Evolutionary conservation across 805 yeast genomes (phyloP).

Genomic region (Pichia cephalocereana): DNA sequence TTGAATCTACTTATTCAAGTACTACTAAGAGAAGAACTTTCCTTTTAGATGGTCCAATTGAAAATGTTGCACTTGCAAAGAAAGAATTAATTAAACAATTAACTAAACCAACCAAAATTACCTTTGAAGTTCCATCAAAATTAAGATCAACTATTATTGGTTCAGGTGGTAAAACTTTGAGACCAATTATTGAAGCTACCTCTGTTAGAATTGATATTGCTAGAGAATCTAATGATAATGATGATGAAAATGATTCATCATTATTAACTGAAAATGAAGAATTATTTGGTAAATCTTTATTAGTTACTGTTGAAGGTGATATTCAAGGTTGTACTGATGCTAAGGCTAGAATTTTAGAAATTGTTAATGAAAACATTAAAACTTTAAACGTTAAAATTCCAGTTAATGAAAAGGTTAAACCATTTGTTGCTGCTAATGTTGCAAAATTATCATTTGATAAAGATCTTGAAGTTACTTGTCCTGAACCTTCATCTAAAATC

Average conservation of each 20-base stretch:
- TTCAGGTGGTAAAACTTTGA: slow-evolving; percentile 72
- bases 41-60: slow-evolving; percentile 67
- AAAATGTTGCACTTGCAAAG: slow-evolving; percentile 58
- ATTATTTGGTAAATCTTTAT: slow-evolving; percentile 47
- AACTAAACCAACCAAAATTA: slow-evolving; percentile 59
- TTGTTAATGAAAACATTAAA: slow-evolving; percentile 70
- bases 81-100: slow-evolving; percentile 67
- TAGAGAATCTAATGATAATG: slow-evolving; percentile 14
- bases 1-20: slow-evolving; percentile 76
- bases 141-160: slow-evolving; percentile 79
- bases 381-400: slow-evolving; percentile 39
- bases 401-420: slow-evolving; percentile 34
- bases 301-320: slow-evolving; percentile 72
- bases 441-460: slow-evolving; percentile 14
- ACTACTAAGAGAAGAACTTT: slow-evolving; percentile 73
- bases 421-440: slow-evolving; percentile 34
- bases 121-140: slow-evolving; percentile 64
- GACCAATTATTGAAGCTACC: slow-evolving; percentile 63
- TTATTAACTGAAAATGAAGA: slow-evolving; percentile 37
- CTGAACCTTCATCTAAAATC: slow-evolving; percentile 29
- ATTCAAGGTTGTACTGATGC: slow-evolving; percentile 75
- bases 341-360: slow-evolving; percentile 54
- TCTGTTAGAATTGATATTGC: slow-evolving; percentile 68
- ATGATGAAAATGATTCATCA: slow-evolving; percentile 5
- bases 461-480: slow-evolving; percentile 23